phyloP scores from a whole-genome alignment of 306 rosid genomes.

The Pyrus bretschneideri region DNA sequence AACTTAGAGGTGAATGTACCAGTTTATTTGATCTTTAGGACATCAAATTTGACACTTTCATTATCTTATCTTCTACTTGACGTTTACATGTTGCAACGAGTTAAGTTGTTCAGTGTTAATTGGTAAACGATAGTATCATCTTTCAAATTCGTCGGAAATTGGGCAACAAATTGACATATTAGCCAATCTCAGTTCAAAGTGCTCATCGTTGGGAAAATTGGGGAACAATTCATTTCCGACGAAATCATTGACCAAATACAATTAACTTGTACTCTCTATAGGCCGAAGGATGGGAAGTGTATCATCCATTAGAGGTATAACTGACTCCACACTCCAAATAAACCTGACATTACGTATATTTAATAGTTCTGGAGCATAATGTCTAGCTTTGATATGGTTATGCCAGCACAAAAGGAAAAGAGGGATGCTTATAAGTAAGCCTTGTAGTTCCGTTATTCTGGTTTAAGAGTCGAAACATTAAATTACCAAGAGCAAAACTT shows the following conservation, averaged over 20 bases:
- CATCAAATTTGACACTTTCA: not conserved
- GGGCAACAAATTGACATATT: not conserved
- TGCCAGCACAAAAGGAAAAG: not conserved
- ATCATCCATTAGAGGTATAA: not conserved
- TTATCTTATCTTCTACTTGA: not conserved
- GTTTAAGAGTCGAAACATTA: not conserved
- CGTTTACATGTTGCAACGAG: not conserved
- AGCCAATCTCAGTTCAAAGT: not conserved
- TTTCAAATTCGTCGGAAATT: conserved; percentile 8
- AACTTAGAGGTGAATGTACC: not conserved
- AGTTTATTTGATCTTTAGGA: too few relatives aligned
- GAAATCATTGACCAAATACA: too few relatives aligned
- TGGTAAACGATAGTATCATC: not conserved
- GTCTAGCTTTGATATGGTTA: conserved; percentile 13
- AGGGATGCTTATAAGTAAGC: conserved; percentile 10
- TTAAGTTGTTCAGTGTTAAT: not conserved
- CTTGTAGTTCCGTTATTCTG: not conserved
- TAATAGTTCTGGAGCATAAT: conserved; percentile 13
- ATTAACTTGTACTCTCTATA: not conserved
- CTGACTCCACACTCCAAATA: conserved; percentile 46
- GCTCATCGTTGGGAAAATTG: not conserved
- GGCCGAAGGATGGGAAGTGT: not conserved
- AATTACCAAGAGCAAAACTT: conserved; percentile 80
- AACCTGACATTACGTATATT: conserved; percentile 41
- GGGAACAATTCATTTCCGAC: not conserved